A percentile compares a stretch with the other conserved stretches of the same genome.
phyloP scores from a whole-genome alignment of 2,329 filamentous ascomycete genomes.

The Fusarium pseudocircinatum region DNA sequence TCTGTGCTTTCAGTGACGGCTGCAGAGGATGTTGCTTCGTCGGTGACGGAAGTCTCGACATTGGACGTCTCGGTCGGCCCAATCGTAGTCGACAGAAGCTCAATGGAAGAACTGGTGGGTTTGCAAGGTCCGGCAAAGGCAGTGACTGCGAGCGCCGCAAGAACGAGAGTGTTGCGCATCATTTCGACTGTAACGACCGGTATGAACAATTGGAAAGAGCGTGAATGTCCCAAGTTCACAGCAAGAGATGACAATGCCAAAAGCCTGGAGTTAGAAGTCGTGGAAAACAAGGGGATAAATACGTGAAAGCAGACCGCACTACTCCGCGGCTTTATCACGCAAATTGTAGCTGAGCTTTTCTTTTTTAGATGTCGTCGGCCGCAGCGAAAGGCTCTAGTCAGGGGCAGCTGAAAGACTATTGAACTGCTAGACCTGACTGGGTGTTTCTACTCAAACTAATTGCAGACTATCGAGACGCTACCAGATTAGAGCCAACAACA shows the following conservation, averaged over 20 bases:
- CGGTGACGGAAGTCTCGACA: background rate
- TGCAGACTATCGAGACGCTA: background rate
- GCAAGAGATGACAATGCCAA: background rate
- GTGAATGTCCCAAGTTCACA: accelerated
- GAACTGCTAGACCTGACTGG: background rate
- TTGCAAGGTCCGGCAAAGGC: background rate
- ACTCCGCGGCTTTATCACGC: background rate
- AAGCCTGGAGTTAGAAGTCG: too few relatives aligned
- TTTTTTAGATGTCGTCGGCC: background rate
- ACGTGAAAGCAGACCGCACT: background rate
- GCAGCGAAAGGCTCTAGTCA: background rate
- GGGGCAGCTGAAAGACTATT: background rate
- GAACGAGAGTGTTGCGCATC: background rate
- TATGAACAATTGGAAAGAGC: background rate
- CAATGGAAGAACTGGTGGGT: background rate
- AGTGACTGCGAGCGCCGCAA: background rate
- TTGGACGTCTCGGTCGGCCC: background rate
- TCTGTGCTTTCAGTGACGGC: background rate
- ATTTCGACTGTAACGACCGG: background rate
- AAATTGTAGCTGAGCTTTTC: background rate
- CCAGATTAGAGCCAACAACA: background rate
- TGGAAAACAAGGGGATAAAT: background rate
- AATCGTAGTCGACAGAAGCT: background rate
- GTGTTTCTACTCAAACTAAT: background rate
- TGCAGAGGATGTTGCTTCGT: background rate